Conservation (phyloP, 139 green algal species). For the Chlamydomonas sphaeroides region DNA sequence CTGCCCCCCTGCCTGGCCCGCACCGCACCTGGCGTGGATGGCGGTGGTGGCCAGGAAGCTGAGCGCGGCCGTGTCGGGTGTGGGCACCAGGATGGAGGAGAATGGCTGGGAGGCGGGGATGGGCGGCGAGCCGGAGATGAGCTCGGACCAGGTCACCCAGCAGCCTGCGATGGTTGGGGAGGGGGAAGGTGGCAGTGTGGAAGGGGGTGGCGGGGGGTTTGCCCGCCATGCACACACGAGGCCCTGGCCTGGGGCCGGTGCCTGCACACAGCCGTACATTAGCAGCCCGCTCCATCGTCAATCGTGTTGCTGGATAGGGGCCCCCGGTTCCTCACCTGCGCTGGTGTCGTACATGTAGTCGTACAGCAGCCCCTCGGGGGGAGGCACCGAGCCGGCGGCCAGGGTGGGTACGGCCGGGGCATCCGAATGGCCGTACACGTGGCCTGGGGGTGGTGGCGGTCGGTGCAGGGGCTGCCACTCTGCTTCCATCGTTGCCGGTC, state of each 20-base stretch:
- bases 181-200: too few species aligned
- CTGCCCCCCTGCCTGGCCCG: background rate
- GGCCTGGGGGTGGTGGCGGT: constrained; percentile 10
- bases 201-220: too few species aligned
- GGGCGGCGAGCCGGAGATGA: constrained; percentile 4
- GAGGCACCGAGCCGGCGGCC: constrained; percentile 17
- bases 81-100: constrained; percentile 78
- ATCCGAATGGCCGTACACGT: constrained; percentile 26
- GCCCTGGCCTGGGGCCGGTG: too few species aligned
- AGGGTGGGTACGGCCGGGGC: constrained; percentile 31
- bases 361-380: constrained; percentile 44
- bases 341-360: constrained; percentile 71
- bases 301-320: too few species aligned
- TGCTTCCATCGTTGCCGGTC: too few species aligned
- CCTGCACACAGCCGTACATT: too few species aligned
- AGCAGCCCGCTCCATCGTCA: too few species aligned
- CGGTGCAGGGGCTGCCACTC: too few species aligned
- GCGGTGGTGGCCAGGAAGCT: constrained; percentile 43
- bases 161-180: too few species aligned
- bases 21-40: constrained; percentile 4
- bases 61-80: constrained; percentile 67
- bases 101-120: constrained; percentile 52
- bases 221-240: too few species aligned
- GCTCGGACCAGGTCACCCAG: constrained; percentile 45
- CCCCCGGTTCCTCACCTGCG: too few species aligned